phyloP scores from a whole-genome alignment of 345 rosid species.

The Hibiscus trionum region DNA sequence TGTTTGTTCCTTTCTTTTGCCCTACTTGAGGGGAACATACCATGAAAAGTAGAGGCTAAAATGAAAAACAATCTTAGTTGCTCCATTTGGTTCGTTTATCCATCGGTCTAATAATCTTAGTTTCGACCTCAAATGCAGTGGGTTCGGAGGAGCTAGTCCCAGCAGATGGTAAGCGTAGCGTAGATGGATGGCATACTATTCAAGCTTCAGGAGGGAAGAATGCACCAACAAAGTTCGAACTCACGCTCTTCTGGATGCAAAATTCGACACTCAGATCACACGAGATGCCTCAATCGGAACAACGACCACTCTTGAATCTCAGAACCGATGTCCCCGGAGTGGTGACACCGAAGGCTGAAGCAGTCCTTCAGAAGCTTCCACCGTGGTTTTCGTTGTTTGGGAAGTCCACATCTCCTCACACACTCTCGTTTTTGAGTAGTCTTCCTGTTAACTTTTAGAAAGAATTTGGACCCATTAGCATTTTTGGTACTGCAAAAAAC shows the following conservation, averaged over 20 bases:
- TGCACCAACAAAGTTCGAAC: conserved; percentile 48
- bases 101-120: neutral
- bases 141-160: conserved; percentile 45
- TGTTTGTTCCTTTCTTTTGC: neutral
- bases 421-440: conserved; percentile 52
- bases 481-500: neutral
- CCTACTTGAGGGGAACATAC: too few species aligned
- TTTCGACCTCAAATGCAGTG: conserved; percentile 26
- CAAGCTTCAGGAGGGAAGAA: conserved; percentile 84
- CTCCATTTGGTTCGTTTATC: neutral
- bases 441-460: conserved; percentile 48
- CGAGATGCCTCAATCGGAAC: neutral
- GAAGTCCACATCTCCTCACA: conserved; percentile 72
- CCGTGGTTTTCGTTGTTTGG: conserved; percentile 77
- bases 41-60: too few species aligned
- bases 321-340: conserved; percentile 58
- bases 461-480: neutral
- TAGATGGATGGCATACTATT: conserved; percentile 74
- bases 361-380: conserved; percentile 56
- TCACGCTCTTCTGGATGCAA: conserved; percentile 43
- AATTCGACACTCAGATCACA: conserved; percentile 15
- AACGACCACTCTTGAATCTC: conserved; percentile 51
- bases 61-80: neutral
- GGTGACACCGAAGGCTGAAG: conserved; percentile 49
- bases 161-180: conserved; percentile 39